Conservation (phyloP, 2,329 filamentous ascomycete genomes). For the Rosellinia necatrix region DNA sequence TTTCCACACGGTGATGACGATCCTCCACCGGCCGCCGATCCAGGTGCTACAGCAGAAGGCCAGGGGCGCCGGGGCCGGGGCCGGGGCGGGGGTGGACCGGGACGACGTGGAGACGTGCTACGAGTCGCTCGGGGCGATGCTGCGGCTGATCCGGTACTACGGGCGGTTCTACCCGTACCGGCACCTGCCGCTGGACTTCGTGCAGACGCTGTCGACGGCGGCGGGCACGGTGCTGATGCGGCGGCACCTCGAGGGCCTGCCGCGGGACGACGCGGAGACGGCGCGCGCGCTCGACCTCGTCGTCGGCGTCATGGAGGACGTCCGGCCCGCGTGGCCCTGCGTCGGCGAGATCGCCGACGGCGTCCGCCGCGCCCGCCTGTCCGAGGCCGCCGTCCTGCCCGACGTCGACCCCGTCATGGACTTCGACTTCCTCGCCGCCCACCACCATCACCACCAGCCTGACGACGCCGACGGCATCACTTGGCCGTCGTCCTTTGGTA, state of each 20-base stretch:
- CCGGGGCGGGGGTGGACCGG: conserved; percentile 39
- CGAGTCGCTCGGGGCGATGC: conserved; percentile 51
- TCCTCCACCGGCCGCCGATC: conserved; percentile 54
- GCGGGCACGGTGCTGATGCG: conserved; percentile 54
- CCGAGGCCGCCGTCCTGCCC: conserved; percentile 18
- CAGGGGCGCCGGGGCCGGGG: no score
- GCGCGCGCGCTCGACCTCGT: conserved; percentile 54
- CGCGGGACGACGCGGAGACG: conserved; percentile 51
- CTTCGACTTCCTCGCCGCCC: conserved; percentile 30
- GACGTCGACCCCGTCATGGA: conserved; percentile 32
- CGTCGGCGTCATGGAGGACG: conserved; percentile 55
- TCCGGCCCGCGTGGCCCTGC: conserved; percentile 55
- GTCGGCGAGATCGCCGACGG: conserved; percentile 48
- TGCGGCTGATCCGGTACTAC: conserved; percentile 51
- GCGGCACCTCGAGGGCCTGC: conserved; percentile 46
- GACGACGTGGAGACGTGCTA: conserved; percentile 57
- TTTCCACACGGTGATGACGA: conserved; percentile 57
- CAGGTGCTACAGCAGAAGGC: conserved; percentile 49
- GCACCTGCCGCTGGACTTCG: conserved; percentile 53
- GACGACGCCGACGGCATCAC: conserved; percentile 15
- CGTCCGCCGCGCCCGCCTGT: conserved; percentile 32
- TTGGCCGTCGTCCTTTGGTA: conserved; percentile 22
- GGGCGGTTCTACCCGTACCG: conserved; percentile 49
- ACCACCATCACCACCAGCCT: conserved; percentile 1
- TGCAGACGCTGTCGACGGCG: conserved; percentile 54